A percentile compares a stretch with the other conserved stretches of the same genome.
These are phyloP conservation scores for Podaxis carcinomalis DNA, from an alignment of 768 basidiomycete genomes.

Conservation along the genomic window DNA sequence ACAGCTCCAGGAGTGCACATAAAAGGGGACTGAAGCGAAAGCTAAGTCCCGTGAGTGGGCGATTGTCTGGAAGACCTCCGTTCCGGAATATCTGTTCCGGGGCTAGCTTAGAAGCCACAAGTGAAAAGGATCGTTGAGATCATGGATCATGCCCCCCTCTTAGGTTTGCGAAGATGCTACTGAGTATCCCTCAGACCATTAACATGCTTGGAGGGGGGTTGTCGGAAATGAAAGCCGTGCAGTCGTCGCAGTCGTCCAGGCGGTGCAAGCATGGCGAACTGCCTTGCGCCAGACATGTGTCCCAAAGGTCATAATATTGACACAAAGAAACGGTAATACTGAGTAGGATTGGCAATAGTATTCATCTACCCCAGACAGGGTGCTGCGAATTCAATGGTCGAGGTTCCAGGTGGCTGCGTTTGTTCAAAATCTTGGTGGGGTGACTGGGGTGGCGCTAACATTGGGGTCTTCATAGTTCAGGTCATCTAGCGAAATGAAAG, in stretches of 20 bases:
- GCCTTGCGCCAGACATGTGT: constrained; percentile 8
- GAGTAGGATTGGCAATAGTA: background rate
- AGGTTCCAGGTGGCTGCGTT: background rate
- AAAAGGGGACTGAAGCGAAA: background rate
- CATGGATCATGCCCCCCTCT: background rate
- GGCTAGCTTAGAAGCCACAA: background rate
- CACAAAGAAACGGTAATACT: background rate
- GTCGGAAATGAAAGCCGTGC: constrained; percentile 10
- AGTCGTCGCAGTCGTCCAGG: constrained; percentile 7
- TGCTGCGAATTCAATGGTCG: background rate
- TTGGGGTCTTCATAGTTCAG: too few species aligned
- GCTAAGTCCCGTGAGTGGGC: background rate
- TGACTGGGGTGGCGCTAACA: background rate
- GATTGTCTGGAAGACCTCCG: background rate
- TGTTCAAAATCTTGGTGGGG: background rate
- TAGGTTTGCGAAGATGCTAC: background rate
- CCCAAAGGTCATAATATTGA: background rate
- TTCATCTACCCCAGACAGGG: background rate
- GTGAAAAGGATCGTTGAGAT: background rate
- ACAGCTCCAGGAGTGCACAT: background rate
- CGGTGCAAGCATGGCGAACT: constrained; percentile 4
- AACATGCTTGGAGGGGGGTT: background rate
- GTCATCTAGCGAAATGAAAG: background rate
- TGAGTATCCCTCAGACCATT: background rate
- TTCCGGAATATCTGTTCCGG: background rate